Conservation (phyloP, 2,329 filamentous ascomycete species). For the Exophiala phaeomuriformis region DNA sequence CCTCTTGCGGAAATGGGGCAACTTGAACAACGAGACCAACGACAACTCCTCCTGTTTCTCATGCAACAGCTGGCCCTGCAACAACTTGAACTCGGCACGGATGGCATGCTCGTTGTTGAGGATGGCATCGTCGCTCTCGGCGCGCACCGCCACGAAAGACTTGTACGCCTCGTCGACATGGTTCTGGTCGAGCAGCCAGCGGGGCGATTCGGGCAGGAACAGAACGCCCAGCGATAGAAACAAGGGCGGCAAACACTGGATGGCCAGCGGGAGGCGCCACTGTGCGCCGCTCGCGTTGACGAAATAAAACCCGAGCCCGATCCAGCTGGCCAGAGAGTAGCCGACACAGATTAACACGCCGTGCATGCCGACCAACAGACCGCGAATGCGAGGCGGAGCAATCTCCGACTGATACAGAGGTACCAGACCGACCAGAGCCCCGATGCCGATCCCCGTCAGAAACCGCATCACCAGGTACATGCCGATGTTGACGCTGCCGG, state of each 20-base stretch:
- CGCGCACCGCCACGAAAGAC: slow-evolving; percentile 11
- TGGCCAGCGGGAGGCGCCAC: slow-evolving; percentile 19
- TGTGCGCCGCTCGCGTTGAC: slow-evolving; percentile 7
- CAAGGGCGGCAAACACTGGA: slow-evolving; percentile 16
- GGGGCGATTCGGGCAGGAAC: slow-evolving; percentile 29
- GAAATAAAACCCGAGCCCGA: slow-evolving; percentile 21
- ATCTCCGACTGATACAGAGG: slow-evolving; percentile 18
- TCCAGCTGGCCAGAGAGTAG: slow-evolving; percentile 13
- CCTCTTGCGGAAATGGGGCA: slow-evolving; percentile 18
- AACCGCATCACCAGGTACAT: slow-evolving; percentile 20
- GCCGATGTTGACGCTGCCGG: slow-evolving; percentile 18
- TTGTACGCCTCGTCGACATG: slow-evolving; percentile 11
- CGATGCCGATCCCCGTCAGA: slow-evolving; percentile 15
- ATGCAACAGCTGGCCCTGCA: slow-evolving; percentile 11
- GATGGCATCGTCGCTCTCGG: slow-evolving; percentile 7
- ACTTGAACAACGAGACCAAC: slow-evolving; percentile 14
- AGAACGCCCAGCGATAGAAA: slow-evolving; percentile 36
- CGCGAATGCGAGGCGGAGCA: slow-evolving; percentile 15
- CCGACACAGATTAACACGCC: slow-evolving; percentile 14
- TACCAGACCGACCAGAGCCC: slow-evolving; percentile 11
- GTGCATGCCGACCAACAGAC: slow-evolving; percentile 19
- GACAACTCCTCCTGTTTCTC: slow-evolving; percentile 6
- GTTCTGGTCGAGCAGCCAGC: slow-evolving; percentile 19
- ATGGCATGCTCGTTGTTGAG: slow-evolving; percentile 6
- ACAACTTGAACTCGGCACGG: slow-evolving; percentile 12